Evolutionary conservation across 495 filamentous ascomycete species (phyloP).

Genomic region (Trichocladium antarcticum): DNA sequence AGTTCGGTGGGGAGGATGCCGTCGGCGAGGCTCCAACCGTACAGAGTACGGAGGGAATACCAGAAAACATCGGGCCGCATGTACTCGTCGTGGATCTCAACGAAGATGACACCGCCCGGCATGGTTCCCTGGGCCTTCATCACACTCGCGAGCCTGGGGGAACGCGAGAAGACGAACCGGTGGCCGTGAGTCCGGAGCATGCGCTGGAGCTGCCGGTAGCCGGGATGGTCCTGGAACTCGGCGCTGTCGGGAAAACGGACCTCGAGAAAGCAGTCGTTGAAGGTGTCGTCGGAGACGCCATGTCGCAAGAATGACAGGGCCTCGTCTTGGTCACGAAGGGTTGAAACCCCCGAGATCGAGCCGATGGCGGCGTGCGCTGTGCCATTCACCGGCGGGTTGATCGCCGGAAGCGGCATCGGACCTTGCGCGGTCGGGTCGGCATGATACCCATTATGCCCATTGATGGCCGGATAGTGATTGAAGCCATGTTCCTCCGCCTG

Average conservation of each 20-base stretch:
- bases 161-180: slow-evolving; percentile 43
- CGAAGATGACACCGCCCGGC: slow-evolving; percentile 25
- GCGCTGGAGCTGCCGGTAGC: slow-evolving; percentile 29
- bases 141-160: slow-evolving; percentile 26
- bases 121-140: slow-evolving; percentile 16
- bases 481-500: slow-evolving; percentile 27
- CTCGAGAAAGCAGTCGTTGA: slow-evolving; percentile 41
- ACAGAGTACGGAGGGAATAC: slow-evolving; percentile 39
- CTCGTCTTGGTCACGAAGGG: slow-evolving; percentile 25
- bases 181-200: slow-evolving; percentile 37
- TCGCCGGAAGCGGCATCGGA: slow-evolving; percentile 3
- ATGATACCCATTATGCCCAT: slow-evolving; percentile 13
- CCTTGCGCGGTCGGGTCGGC: background rate
- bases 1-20: slow-evolving; percentile 15
- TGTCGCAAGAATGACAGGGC: slow-evolving; percentile 28
- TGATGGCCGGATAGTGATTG: slow-evolving; percentile 17
- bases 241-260: slow-evolving; percentile 30
- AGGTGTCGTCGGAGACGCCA: slow-evolving; percentile 30
- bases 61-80: slow-evolving; percentile 39
- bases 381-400: slow-evolving; percentile 10
- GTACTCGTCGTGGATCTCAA: slow-evolving; percentile 39
- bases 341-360: slow-evolving; percentile 1
- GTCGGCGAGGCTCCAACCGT: slow-evolving; percentile 28
- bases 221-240: slow-evolving; percentile 36
- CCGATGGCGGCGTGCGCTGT: background rate